Conservation (phyloP, 352 stramenopile genomes). For the Phytophthora sansomeana region DNA sequence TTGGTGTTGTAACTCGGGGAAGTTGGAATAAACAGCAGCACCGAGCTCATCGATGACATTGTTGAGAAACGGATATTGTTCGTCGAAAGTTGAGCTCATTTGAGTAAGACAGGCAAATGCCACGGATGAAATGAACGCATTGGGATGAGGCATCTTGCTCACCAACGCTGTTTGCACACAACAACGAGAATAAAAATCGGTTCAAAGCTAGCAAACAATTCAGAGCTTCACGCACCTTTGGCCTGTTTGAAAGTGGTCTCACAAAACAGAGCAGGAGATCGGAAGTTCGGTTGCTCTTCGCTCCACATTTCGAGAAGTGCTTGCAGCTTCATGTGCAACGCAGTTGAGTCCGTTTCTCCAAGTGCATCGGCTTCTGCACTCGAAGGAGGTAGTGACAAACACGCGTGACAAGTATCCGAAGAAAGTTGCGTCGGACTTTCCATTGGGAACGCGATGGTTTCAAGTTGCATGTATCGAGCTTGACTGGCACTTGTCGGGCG, state of each 20-base stretch:
- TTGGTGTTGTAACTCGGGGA: conserved; percentile 31
- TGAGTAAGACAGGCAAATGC: conserved; percentile 61
- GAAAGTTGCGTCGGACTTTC: conserved; percentile 5
- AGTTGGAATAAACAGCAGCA: conserved; percentile 53
- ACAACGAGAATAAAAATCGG: background rate
- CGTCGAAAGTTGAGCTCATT: conserved; percentile 48
- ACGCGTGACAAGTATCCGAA: conserved; percentile 14
- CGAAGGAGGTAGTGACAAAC: conserved; percentile 17
- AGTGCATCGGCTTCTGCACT: conserved; percentile 8
- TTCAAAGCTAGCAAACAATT: background rate
- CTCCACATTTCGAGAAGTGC: conserved; percentile 65
- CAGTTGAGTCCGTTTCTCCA: conserved; percentile 28
- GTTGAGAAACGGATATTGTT: conserved; percentile 60
- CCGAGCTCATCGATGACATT: conserved; percentile 51
- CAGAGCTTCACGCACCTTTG: conserved; percentile 45
- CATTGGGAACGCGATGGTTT: conserved; percentile 44
- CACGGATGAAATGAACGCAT: conserved; percentile 62
- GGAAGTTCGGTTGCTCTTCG: conserved; percentile 54
- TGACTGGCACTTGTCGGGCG: conserved; percentile 53
- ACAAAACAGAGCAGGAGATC: conserved; percentile 67
- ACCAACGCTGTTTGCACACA: conserved; percentile 40
- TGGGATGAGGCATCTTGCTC: conserved; percentile 52
- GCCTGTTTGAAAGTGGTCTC: conserved; percentile 68
- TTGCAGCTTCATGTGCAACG: conserved; percentile 51
- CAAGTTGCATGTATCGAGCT: conserved; percentile 35